A percentile compares a stretch with the other conserved stretches of the same genome.
These are phyloP conservation scores for Kwoniella sp. DNA, from an alignment of 768 basidiomycete species.

Conservation along the genomic window DNA sequence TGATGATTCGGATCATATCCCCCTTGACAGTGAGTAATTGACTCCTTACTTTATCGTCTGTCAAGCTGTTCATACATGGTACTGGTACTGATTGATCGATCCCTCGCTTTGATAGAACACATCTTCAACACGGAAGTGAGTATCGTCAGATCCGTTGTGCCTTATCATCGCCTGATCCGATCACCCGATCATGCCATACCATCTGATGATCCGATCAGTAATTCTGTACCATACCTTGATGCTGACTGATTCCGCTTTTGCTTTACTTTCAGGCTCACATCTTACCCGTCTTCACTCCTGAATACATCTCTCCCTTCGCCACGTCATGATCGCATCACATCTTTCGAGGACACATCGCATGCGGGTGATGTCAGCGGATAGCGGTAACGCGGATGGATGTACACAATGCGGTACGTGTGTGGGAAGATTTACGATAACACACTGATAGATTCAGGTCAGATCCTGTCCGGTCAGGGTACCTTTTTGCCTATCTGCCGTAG, in stretches of 20 bases:
- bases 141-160: background rate
- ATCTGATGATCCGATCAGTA: too few relatives aligned
- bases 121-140: conserved; percentile 90
- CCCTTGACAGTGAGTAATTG: conserved; percentile 67
- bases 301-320: conserved; percentile 55
- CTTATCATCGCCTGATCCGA: background rate
- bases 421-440: too few relatives aligned
- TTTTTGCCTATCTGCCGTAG: background rate
- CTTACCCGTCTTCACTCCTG: conserved; percentile 68
- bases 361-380: too few relatives aligned
- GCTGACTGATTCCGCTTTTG: background rate
- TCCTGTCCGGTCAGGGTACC: background rate
- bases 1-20: conserved; percentile 69
- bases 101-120: too few relatives aligned
- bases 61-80: too few relatives aligned
- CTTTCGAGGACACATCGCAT: too few relatives aligned
- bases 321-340: too few relatives aligned
- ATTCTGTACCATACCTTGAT: too few relatives aligned
- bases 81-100: too few relatives aligned
- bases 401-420: too few relatives aligned
- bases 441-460: background rate
- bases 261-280: conserved; percentile 63
- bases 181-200: background rate
- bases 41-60: too few relatives aligned
- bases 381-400: too few relatives aligned